Evolutionary conservation across 225 moss, liverwort and hornwort species (phyloP).

Genomic region (Pseudoscleropodium purum): DNA sequence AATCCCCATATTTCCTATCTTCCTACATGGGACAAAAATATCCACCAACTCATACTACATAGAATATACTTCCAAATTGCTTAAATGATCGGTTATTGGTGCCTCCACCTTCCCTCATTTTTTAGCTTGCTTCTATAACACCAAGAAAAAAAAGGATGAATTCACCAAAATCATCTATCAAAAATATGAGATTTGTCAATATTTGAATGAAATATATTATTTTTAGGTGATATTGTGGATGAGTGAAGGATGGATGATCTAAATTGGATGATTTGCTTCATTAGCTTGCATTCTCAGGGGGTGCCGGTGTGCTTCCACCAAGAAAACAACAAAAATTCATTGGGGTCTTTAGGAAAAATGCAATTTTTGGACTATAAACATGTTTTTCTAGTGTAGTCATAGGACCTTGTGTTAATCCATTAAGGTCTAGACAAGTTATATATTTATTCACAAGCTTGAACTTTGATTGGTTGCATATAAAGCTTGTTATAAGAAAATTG

Average conservation of each 20-base stretch:
- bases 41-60: too few species aligned
- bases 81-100: too few species aligned
- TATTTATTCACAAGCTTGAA: not conserved
- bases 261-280: fast-evolving
- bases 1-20: too few species aligned
- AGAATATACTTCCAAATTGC: too few species aligned
- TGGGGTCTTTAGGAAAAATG: fast-evolving
- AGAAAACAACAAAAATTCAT: not conserved
- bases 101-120: too few species aligned
- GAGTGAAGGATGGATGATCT: not conserved
- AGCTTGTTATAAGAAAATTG: not conserved
- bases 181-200: fast-evolving
- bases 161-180: fast-evolving
- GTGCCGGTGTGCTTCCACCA: fast-evolving
- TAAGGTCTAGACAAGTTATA: not conserved
- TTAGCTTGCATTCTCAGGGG: fast-evolving
- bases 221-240: not conserved
- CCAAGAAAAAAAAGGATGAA: not conserved
- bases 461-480: not conserved
- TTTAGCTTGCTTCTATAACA: too few species aligned
- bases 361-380: fast-evolving
- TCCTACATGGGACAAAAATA: too few species aligned
- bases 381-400: not conserved
- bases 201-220: not conserved
- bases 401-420: fast-evolving